phyloP scores from a whole-genome alignment of 2,329 filamentous ascomycete genomes.

The Hymenoscyphus occultus region DNA sequence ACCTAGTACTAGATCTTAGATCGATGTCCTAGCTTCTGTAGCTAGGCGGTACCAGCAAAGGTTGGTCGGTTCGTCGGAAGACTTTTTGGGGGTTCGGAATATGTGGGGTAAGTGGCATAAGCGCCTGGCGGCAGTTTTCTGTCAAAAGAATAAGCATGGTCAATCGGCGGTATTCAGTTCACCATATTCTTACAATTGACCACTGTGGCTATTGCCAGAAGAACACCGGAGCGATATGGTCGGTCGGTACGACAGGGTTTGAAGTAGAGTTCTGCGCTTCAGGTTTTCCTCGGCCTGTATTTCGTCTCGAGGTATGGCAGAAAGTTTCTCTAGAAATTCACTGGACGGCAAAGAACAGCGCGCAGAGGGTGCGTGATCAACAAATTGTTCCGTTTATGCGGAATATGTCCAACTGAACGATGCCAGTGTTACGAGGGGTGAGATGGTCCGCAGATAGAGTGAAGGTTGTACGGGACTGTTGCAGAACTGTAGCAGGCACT shows the following conservation, averaged over 20 bases:
- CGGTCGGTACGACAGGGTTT: neutral
- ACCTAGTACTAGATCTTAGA: slow-evolving; percentile 16
- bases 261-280: slow-evolving; percentile 11
- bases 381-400: slow-evolving; percentile 7
- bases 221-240: neutral
- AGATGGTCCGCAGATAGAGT: slow-evolving; percentile 17
- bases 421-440: slow-evolving; percentile 12
- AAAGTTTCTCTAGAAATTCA: slow-evolving; percentile 1
- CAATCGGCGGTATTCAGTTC: slow-evolving; percentile 12
- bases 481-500: slow-evolving; percentile 8
- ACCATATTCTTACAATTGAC: neutral
- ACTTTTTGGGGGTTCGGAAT: neutral
- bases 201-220: neutral
- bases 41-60: neutral
- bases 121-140: slow-evolving; percentile 16
- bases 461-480: slow-evolving; percentile 13
- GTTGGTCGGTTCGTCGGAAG: neutral
- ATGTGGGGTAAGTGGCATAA: neutral
- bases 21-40: neutral
- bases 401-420: slow-evolving; percentile 13
- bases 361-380: slow-evolving; percentile 9
- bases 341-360: slow-evolving; percentile 5
- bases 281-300: neutral
- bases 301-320: neutral
- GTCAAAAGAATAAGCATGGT: slow-evolving; percentile 19